Conservation (phyloP, 345 rosid species). For the Brassica rapa region DNA sequence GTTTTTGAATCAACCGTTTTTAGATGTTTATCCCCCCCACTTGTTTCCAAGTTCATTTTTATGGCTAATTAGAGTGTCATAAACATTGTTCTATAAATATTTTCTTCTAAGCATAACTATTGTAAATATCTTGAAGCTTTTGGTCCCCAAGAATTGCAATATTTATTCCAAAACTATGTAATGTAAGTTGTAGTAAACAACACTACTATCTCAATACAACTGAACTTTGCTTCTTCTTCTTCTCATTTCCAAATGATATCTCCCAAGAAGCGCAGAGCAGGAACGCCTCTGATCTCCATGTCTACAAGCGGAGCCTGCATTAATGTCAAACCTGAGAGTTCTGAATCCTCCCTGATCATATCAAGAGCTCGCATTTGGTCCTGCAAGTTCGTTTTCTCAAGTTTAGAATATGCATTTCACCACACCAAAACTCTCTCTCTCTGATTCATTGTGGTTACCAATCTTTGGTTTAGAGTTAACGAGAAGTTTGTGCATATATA, state of each 20-base stretch:
- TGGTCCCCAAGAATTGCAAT: too few relatives aligned
- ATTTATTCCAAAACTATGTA: conserved; percentile 7
- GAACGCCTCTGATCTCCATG: conserved; percentile 96
- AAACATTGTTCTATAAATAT: too few relatives aligned
- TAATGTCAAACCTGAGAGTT: conserved; percentile 68
- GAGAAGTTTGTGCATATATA: conserved; percentile 9
- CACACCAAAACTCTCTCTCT: conserved; percentile 7
- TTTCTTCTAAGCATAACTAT: too few relatives aligned
- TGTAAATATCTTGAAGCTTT: too few relatives aligned
- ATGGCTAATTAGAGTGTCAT: too few relatives aligned
- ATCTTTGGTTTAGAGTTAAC: conserved; percentile 13
- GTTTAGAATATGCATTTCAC: background rate
- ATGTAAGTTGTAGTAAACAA: conserved; percentile 1
- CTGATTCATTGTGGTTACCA: background rate
- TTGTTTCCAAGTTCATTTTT: too few relatives aligned
- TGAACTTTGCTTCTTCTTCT: conserved; percentile 10
- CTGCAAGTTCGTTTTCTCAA: conserved; percentile 48
- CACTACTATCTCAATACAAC: conserved; percentile 25
- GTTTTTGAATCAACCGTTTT: too few relatives aligned
- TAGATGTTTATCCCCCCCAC: too few relatives aligned
- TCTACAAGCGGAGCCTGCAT: conserved; percentile 88
- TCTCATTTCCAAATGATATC: conserved; percentile 90
- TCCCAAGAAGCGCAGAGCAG: conserved; percentile 86
- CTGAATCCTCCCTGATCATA: conserved; percentile 71
- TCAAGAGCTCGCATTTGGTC: conserved; percentile 95